Evolutionary conservation across 345 rosid species (phyloP), one percentile per base, ranked within the genome.

Genomic region (Turnera subulata): DNA sequence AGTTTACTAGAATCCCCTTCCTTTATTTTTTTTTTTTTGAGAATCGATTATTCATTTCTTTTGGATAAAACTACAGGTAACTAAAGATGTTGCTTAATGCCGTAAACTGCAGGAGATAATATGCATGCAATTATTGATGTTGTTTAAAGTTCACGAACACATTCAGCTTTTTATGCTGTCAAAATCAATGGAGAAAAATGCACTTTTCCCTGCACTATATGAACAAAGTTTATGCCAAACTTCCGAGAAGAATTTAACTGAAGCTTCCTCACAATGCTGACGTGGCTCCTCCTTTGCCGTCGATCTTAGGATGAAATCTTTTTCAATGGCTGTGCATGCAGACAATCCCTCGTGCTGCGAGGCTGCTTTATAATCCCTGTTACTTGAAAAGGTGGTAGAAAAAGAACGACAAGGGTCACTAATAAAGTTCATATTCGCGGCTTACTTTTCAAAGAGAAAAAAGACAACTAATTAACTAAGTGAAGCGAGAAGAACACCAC

Each of bases 121-220:
- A 46, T 32, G 26, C 50, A 46, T 33, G 63, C 54, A 59, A 59
- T 59, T 11, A 46, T 58, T 58, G 62, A 46, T 47, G 29, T 5
- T 47, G 26, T 13, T 46, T 43, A 56, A 42, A 56, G 61, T 45
- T 38, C 0, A 44, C 17, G 12, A 29, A 26, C 54, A 59, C 19
- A 20, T 29, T 59, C 43, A 18, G 13, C 53, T 26, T 45, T 46
- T 46, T 40, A 5, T 48, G 9, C 7, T 14, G 5, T 16, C 4
- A 18, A 14, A 25, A 29, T 29, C 35, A 4, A 29, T 4, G 35
- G 35, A 29, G 35, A 29, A 29, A 17, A 20, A 17, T 19, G 6
- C 24, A 45, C 42, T 45, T 45, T 58, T 35, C 11, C 17, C 35
- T 3, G 35, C 5, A 29, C 35, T 29, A 29, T 8, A 29, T 24